Evolutionary conservation across 495 filamentous ascomycete species (phyloP).

Genomic region (Emericellopsis terricola): DNA sequence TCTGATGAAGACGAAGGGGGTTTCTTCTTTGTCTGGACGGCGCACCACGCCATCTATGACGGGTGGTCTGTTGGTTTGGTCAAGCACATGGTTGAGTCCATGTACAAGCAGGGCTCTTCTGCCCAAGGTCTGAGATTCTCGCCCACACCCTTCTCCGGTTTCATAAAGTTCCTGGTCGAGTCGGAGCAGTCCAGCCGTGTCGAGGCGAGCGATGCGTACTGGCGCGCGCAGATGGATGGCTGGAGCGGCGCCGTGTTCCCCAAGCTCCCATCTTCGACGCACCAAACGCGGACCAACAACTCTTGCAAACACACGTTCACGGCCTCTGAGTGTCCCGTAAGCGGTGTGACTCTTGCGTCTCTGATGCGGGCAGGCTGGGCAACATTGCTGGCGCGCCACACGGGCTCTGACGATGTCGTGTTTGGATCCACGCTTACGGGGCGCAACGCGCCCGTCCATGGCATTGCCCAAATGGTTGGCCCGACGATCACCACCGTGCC

Average conservation of each 20-base stretch:
- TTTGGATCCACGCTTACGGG: conserved; percentile 26
- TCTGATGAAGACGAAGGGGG: not conserved
- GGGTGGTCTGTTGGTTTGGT: conserved; percentile 1
- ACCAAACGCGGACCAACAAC: too few species aligned
- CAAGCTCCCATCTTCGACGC: not conserved
- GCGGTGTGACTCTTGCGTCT: conserved; percentile 15
- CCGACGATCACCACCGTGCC: conserved; percentile 40
- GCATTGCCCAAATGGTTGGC: conserved; percentile 23
- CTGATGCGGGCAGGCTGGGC: conserved; percentile 36
- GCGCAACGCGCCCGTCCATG: conserved; percentile 20
- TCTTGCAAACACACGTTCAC: too few species aligned
- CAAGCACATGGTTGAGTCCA: not conserved
- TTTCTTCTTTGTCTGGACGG: conserved; percentile 29
- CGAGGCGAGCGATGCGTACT: not conserved
- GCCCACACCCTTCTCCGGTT: not conserved
- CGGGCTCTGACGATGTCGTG: conserved; percentile 10
- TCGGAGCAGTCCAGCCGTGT: too few species aligned
- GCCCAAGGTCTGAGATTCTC: conserved; percentile 10
- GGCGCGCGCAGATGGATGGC: not conserved
- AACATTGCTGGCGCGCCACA: conserved; percentile 14
- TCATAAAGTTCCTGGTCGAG: too few species aligned
- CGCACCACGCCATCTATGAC: conserved; percentile 5
- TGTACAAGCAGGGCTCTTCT: not conserved
- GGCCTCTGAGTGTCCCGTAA: conserved; percentile 16
- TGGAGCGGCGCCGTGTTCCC: not conserved